Evolutionary conservation across 129 eudicot species (phyloP).

Genomic region (Glebionis coronaria): DNA sequence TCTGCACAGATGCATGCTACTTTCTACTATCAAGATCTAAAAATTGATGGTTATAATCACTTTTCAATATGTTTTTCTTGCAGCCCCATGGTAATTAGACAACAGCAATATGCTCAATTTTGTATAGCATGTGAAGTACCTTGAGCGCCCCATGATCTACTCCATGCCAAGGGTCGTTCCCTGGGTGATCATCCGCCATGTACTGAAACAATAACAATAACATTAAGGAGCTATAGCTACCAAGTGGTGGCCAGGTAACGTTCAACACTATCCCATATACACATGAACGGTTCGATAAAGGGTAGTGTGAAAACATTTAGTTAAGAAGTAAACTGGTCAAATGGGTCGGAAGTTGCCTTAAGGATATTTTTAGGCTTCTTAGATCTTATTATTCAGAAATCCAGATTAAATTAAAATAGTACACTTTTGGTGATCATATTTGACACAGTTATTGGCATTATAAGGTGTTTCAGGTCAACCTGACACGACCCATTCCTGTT

Average conservation of each 20-base stretch:
- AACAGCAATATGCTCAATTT: slow-evolving; percentile 8
- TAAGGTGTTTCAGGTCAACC: not conserved
- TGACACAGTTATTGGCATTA: not conserved
- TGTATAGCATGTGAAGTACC: slow-evolving; percentile 44
- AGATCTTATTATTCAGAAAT: not conserved
- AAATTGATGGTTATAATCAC: slow-evolving; percentile 1
- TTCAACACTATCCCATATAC: not conserved
- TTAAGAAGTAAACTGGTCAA: not conserved
- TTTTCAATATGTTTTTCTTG: slow-evolving; percentile 6
- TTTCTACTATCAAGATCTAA: not conserved
- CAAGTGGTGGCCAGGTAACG: not conserved
- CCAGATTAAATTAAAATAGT: not conserved
- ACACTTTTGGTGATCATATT: not conserved
- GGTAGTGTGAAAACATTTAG: not conserved
- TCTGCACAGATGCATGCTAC: not conserved
- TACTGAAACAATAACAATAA: slow-evolving; percentile 49
- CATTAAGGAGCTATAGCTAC: slow-evolving; percentile 7
- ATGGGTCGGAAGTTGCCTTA: not conserved
- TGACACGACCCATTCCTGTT: not conserved
- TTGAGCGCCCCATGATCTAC: slow-evolving; percentile 79
- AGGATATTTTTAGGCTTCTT: not conserved
- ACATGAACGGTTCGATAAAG: not conserved
- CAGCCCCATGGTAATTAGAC: not conserved
- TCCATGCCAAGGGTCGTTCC: slow-evolving; percentile 92
- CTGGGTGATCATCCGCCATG: slow-evolving; percentile 78